Percentiles rank a stretch among this genome's conserved stretches.
phyloP scores from a whole-genome alignment of 805 yeast species.

The Yamadazyma sp. region DNA sequence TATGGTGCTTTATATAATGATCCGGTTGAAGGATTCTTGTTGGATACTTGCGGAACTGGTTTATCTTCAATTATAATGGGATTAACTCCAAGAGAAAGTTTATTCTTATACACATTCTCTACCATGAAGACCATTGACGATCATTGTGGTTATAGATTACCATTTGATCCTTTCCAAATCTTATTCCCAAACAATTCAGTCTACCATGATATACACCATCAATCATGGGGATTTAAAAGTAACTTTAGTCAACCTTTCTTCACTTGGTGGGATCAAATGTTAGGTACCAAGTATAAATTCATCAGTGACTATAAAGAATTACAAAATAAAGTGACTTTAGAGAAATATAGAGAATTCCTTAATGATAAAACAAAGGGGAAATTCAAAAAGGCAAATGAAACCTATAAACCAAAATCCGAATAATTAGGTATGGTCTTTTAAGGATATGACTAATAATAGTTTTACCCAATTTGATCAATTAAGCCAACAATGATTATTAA shows the following conservation, averaged over 20 bases:
- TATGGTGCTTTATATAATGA: slow-evolving; percentile 95
- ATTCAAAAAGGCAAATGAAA: slow-evolving; percentile 2
- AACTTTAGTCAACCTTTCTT: slow-evolving; percentile 97
- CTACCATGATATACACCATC: slow-evolving; percentile 97
- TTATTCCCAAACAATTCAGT: slow-evolving; percentile 93
- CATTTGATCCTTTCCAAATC: slow-evolving; percentile 85
- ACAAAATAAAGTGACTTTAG: slow-evolving; percentile 66
- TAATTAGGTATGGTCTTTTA: no score
- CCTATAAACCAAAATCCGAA: slow-evolving; percentile 3
- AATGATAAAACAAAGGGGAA: slow-evolving; percentile 27
- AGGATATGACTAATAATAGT: background rate
- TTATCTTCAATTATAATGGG: slow-evolving; percentile 62
- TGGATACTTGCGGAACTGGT: slow-evolving; percentile 93
- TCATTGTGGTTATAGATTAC: slow-evolving; percentile 96
- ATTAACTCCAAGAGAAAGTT: slow-evolving; percentile 73
- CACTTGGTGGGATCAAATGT: slow-evolving; percentile 82
- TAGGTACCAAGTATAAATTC: slow-evolving; percentile 66
- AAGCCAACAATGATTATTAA: slow-evolving; percentile 3
- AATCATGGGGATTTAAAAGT: slow-evolving; percentile 88
- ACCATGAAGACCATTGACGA: slow-evolving; percentile 97
- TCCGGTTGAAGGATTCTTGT: slow-evolving; percentile 87
- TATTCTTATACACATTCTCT: slow-evolving; percentile 75
- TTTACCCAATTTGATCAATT: background rate
- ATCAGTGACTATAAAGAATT: slow-evolving; percentile 59
- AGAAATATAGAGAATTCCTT: slow-evolving; percentile 60